These are phyloP conservation scores for Chrysanthemum makinoi DNA, from an alignment of 129 eudicot species.

Conservation along the genomic window DNA sequence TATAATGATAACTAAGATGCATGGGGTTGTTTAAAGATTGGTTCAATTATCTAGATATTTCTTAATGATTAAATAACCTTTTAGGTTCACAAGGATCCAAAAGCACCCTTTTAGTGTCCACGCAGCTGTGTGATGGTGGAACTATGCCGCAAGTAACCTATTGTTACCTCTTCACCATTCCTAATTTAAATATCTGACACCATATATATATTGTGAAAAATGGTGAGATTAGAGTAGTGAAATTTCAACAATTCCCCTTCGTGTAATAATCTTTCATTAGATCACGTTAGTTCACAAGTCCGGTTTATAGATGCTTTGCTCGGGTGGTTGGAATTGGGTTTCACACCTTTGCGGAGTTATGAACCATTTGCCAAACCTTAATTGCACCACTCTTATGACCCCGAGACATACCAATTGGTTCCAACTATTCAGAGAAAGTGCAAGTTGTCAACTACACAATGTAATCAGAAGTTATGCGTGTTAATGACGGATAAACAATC, in stretches of 20 bases:
- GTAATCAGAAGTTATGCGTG: constrained; percentile 89
- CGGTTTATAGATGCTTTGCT: too few species aligned
- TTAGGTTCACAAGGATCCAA: constrained; percentile 72
- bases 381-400: constrained; percentile 98
- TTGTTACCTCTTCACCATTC: background rate
- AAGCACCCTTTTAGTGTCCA: constrained; percentile 82
- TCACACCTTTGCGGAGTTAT: constrained; percentile 46
- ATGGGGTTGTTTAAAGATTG: too few species aligned
- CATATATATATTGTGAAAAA: too few species aligned
- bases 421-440: constrained; percentile 83
- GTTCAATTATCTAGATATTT: background rate
- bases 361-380: constrained; percentile 92
- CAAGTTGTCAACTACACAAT: constrained; percentile 70
- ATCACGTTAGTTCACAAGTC: too few species aligned
- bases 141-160: constrained; percentile 60
- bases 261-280: too few species aligned
- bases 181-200: too few species aligned
- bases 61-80: constrained; percentile 17
- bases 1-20: too few species aligned
- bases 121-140: constrained; percentile 97
- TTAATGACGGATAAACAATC: constrained; percentile 68
- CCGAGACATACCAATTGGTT: constrained; percentile 77
- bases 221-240: too few species aligned
- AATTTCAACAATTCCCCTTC: too few species aligned
- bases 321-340: constrained; percentile 13